Percentiles rank a stretch among this genome's conserved stretches.
phyloP scores from a whole-genome alignment of 768 basidiomycete species.

The Hypholoma sublateritium region DNA sequence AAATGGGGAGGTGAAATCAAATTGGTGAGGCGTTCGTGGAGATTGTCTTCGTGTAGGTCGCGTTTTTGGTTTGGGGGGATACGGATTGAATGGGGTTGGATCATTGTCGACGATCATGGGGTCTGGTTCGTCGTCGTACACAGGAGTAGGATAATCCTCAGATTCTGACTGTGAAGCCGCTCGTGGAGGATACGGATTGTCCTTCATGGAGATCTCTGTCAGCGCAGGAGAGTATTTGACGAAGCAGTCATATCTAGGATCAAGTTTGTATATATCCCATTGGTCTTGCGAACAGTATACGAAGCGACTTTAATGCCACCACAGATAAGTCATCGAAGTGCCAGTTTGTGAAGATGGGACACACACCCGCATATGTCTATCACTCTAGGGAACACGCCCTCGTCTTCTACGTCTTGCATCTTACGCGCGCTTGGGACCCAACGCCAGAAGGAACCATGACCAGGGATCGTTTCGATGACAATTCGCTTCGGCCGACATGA shows the following conservation, averaged over 20 bases:
- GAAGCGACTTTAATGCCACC: slow-evolving; percentile 36
- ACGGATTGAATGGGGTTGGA: slow-evolving; percentile 1
- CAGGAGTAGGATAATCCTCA: neutral
- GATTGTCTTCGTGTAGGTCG: slow-evolving; percentile 4
- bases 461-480: slow-evolving; percentile 64
- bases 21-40: slow-evolving; percentile 10
- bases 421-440: slow-evolving; percentile 72
- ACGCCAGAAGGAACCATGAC: slow-evolving; percentile 64
- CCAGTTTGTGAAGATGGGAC: neutral
- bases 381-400: slow-evolving; percentile 70
- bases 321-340: neutral
- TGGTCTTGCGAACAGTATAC: slow-evolving; percentile 66
- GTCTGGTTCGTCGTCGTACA: slow-evolving; percentile 22
- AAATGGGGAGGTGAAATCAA: slow-evolving; percentile 7
- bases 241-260: slow-evolving; percentile 68
- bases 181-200: neutral
- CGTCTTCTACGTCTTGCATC: slow-evolving; percentile 57
- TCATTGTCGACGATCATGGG: slow-evolving; percentile 21
- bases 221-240: slow-evolving; percentile 45
- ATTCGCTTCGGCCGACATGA: slow-evolving; percentile 63
- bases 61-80: slow-evolving; percentile 1
- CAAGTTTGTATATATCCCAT: slow-evolving; percentile 86
- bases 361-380: slow-evolving; percentile 72
- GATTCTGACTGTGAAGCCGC: neutral
- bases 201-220: slow-evolving; percentile 31